Base-by-base conservation (phyloP, 2,329 filamentous ascomycete genomes). In the Domatiomyces catenatus region DNA sequence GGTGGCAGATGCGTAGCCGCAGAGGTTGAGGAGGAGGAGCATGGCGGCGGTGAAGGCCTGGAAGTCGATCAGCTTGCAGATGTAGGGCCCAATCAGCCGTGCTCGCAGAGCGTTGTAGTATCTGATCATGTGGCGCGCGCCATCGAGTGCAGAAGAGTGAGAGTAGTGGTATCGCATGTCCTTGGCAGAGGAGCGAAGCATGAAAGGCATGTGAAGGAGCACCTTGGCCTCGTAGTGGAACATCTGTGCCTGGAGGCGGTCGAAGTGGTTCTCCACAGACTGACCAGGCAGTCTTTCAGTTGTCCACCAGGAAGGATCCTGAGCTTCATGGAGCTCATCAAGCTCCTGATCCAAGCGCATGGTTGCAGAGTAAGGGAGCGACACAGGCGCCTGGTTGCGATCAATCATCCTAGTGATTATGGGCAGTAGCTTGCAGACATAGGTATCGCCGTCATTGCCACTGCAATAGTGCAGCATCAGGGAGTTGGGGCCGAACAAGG, bases 21-120 rank as follows among this genome's bases (percentile, higher is more conserved):
- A 60, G 12, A 73, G 55, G 48, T 72, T 67, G 32, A 73, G 59
- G 2, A 70, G 58, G 3, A 75, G 55, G 1, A 73, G 61, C 56
- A 73, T 66, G 12, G 69, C 66, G 3, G 68, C 66, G 1, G 64
- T 72, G 53, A 75, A 75, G 1, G 66, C 66, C 48, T 69, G 62
- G 47, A 75, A 75, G 52, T 75, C 72, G 46, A 70, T 62, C 36
- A 73, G 54, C 44, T 73, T 72, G 60, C 71, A 73, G 8, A 69
- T 58, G 46, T 68, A 66, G 5, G 66, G 60, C 10, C 60, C 61
- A 15, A 58, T 58, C 5, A 50, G 45, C 18, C 49, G 51, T 18
- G 59, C 58, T 48, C 68, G 63, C 5, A 70, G 52, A 12, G 58
- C 59, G 17, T 62, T 62, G 54, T 71, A 74, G 8, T 63, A 54